Evolutionary conservation across 495 filamentous ascomycete species (phyloP).

Genomic region (Aspergillus cavernicola): DNA sequence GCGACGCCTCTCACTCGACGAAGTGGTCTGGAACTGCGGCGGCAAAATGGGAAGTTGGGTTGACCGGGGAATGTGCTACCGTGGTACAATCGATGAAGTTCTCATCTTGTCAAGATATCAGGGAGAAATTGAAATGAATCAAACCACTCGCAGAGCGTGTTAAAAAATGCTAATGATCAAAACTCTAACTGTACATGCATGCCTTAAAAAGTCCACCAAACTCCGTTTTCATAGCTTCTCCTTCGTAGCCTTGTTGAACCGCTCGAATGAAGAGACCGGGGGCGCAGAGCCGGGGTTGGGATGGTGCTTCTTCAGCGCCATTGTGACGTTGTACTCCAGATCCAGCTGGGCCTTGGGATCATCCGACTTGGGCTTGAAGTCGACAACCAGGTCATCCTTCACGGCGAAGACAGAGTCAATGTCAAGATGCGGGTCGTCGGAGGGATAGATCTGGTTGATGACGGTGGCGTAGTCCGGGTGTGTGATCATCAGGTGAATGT

Average conservation of each 20-base stretch:
- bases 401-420: constrained; percentile 66
- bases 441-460: constrained; percentile 63
- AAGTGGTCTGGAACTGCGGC: too few species aligned
- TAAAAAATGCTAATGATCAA: background rate
- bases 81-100: too few species aligned
- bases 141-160: background rate
- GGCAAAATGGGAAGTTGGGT: too few species aligned
- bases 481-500: constrained; percentile 50
- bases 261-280: constrained; percentile 45
- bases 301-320: constrained; percentile 48
- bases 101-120: too few species aligned
- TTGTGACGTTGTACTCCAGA: constrained; percentile 43
- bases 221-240: constrained; percentile 20
- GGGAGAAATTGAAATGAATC: too few species aligned
- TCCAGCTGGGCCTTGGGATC: constrained; percentile 46
- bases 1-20: too few species aligned
- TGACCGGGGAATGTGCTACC: too few species aligned
- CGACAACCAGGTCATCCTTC: constrained; percentile 61
- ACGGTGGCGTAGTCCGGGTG: constrained; percentile 50
- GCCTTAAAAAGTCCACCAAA: too few species aligned
- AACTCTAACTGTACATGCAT: background rate
- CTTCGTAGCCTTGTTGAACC: constrained; percentile 24
- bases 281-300: constrained; percentile 46
- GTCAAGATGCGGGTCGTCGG: constrained; percentile 55
- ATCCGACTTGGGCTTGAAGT: constrained; percentile 52